Percentiles rank a stretch among this genome's conserved stretches.
These are phyloP conservation scores for Lentinula sp. DNA, from an alignment of 768 basidiomycete species.

Conservation along the genomic window DNA sequence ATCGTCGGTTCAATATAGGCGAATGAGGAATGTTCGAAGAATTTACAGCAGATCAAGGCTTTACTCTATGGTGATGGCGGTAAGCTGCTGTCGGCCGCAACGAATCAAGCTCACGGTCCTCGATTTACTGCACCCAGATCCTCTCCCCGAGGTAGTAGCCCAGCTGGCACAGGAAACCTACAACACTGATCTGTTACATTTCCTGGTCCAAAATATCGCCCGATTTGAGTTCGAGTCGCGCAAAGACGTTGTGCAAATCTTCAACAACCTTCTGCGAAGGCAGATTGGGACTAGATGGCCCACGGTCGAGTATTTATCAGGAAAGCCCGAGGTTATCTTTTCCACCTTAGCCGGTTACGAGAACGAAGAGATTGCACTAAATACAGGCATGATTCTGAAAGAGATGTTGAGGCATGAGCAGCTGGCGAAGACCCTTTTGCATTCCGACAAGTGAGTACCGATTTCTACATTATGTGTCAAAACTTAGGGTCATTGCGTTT, in stretches of 20 bases:
- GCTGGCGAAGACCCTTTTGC: constrained; percentile 80
- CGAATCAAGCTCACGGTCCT: neutral
- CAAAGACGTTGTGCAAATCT: constrained; percentile 80
- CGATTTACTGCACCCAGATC: constrained; percentile 40
- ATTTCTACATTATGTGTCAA: constrained; percentile 4
- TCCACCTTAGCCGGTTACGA: constrained; percentile 87
- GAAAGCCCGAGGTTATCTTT: constrained; percentile 70
- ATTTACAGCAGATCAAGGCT: constrained; percentile 84
- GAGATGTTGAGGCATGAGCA: constrained; percentile 96
- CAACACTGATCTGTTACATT: constrained; percentile 78
- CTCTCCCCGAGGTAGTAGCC: constrained; percentile 83
- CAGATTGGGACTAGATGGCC: constrained; percentile 93
- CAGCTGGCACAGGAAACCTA: constrained; percentile 97
- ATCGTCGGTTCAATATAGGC: constrained; percentile 42
- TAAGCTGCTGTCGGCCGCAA: constrained; percentile 24
- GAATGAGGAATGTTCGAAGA: constrained; percentile 84
- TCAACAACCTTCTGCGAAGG: constrained; percentile 82
- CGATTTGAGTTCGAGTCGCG: constrained; percentile 93
- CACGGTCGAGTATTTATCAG: constrained; percentile 90
- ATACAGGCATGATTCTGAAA: constrained; percentile 96
- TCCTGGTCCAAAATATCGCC: constrained; percentile 75
- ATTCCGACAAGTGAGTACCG: constrained; percentile 83
- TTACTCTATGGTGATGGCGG: constrained; percentile 88
- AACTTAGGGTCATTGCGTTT: neutral
- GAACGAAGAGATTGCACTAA: constrained; percentile 93